Conservation (phyloP, 2,329 filamentous ascomycete genomes). For the Pochonia chlamydosporia region DNA sequence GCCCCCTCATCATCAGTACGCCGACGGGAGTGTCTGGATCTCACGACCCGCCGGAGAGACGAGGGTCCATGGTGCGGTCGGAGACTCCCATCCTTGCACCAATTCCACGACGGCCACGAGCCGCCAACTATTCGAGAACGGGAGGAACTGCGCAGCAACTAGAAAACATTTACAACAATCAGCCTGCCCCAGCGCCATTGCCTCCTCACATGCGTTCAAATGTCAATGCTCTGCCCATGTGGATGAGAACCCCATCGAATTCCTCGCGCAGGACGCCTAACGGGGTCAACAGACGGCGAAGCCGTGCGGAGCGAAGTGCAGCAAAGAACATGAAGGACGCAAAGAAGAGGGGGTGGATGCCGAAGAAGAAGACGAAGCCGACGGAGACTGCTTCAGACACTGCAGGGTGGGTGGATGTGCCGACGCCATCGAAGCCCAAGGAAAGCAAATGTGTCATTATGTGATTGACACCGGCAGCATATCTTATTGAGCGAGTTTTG, state of each 20-base stretch:
- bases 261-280: slow-evolving; percentile 30
- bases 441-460: slow-evolving; percentile 48
- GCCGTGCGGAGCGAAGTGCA: slow-evolving; percentile 54
- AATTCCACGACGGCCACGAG: slow-evolving; percentile 44
- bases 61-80: slow-evolving; percentile 23
- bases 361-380: slow-evolving; percentile 35
- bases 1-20: slow-evolving; percentile 56
- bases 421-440: slow-evolving; percentile 22
- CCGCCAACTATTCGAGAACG: slow-evolving; percentile 21
- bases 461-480: slow-evolving; percentile 24
- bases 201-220: slow-evolving; percentile 8
- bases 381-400: slow-evolving; percentile 31
- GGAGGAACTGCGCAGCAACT: slow-evolving; percentile 47
- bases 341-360: slow-evolving; percentile 50
- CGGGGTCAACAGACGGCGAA: slow-evolving; percentile 41
- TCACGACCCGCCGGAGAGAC: slow-evolving; percentile 38
- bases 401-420: slow-evolving; percentile 49
- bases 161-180: slow-evolving; percentile 47
- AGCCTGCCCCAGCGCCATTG: slow-evolving; percentile 14
- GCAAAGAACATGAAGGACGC: slow-evolving; percentile 59
- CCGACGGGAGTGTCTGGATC: slow-evolving; percentile 49
- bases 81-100: slow-evolving; percentile 48
- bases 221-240: slow-evolving; percentile 22
- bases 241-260: slow-evolving; percentile 30
- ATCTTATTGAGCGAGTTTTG: neutral